phyloP scores from a whole-genome alignment of 75 land plant species.

The Sequoia sempervirens region DNA sequence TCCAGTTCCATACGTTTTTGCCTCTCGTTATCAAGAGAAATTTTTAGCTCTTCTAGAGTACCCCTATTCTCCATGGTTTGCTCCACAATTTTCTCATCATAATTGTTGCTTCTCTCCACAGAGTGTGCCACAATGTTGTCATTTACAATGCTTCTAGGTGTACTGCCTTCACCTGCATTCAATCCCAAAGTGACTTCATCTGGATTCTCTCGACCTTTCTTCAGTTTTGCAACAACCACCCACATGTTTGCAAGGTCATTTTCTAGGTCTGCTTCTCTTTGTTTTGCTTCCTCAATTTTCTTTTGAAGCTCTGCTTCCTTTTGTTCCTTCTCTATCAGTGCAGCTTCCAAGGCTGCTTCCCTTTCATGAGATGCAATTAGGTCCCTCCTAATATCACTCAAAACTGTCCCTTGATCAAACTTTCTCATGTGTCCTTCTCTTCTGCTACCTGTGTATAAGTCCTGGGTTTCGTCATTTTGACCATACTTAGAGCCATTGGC shows the following conservation, averaged over 20 bases:
- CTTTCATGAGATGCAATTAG: slow-evolving; percentile 39
- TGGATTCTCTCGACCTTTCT: slow-evolving; percentile 17
- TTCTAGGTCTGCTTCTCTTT: slow-evolving; percentile 55
- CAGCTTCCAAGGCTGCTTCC: slow-evolving; percentile 41
- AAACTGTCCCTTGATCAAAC: slow-evolving; percentile 13
- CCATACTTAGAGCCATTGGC: slow-evolving; percentile 19
- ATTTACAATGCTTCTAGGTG: slow-evolving; percentile 1
- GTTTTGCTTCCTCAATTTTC: slow-evolving; percentile 51
- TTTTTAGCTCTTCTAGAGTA: slow-evolving; percentile 32
- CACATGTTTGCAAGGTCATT: slow-evolving; percentile 85
- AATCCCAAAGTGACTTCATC: slow-evolving; percentile 14
- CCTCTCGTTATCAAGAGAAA: slow-evolving; percentile 43
- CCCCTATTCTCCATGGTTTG: background rate
- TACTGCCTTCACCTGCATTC: background rate
- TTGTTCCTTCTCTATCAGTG: slow-evolving; percentile 43
- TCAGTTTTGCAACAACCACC: slow-evolving; percentile 64
- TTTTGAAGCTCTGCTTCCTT: slow-evolving; percentile 40
- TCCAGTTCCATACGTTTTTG: slow-evolving; percentile 44
- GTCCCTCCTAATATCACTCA: slow-evolving; percentile 46
- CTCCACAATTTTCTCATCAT: slow-evolving; percentile 5
- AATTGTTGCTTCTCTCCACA: background rate
- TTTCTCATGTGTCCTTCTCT: slow-evolving; percentile 26
- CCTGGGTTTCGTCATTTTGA: slow-evolving; percentile 18
- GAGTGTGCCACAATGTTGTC: slow-evolving; percentile 14
- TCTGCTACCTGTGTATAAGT: slow-evolving; percentile 17